Evolutionary conservation across 1,139 yeast species (phyloP).

Genomic region (Diutina sp.): DNA sequence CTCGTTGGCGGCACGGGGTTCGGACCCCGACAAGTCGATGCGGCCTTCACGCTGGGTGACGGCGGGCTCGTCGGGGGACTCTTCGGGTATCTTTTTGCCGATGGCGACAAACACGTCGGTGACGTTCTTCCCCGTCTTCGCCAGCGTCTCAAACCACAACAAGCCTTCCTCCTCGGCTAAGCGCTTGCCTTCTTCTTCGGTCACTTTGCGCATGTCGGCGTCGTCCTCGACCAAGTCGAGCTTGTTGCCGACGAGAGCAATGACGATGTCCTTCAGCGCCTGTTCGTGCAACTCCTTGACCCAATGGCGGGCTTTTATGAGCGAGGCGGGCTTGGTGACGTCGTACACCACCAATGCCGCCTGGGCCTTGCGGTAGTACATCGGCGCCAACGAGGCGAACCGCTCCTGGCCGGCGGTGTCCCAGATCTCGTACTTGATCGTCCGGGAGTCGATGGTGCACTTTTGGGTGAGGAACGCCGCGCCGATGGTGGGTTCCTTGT

Average conservation of each 20-base stretch:
- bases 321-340: constrained; percentile 92
- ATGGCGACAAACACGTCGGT: constrained; percentile 70
- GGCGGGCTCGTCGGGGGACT: not conserved
- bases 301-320: constrained; percentile 98
- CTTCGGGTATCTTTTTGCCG: constrained; percentile 68
- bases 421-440: constrained; percentile 96
- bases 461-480: constrained; percentile 95
- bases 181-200: constrained; percentile 72
- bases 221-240: constrained; percentile 46
- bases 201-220: constrained; percentile 58
- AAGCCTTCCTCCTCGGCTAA: constrained; percentile 35
- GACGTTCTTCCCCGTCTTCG: constrained; percentile 80
- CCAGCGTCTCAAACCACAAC: constrained; percentile 84
- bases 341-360: constrained; percentile 96
- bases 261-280: constrained; percentile 80
- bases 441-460: constrained; percentile 80
- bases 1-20: not conserved
- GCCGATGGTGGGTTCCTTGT: constrained; percentile 94
- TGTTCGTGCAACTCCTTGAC: constrained; percentile 93
- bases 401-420: constrained; percentile 99
- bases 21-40: constrained; percentile 2
- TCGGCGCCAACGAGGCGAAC: constrained; percentile 92
- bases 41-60: not conserved
- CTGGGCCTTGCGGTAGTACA: constrained; percentile 98
- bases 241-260: constrained; percentile 91